Evolutionary conservation across 2,329 filamentous ascomycete species (phyloP).

Genomic region (Fusarium torulosum): DNA sequence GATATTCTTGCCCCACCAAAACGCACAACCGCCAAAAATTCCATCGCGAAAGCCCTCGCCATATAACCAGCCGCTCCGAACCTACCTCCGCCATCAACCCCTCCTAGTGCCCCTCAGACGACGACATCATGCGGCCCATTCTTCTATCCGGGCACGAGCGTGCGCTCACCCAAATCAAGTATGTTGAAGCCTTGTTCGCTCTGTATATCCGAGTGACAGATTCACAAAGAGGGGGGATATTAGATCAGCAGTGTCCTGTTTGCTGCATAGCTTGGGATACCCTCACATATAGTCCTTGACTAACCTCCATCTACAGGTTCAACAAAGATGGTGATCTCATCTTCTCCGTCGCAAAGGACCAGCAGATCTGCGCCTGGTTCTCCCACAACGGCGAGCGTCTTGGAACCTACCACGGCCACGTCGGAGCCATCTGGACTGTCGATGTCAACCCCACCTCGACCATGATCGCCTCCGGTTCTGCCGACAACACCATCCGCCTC

Average conservation of each 20-base stretch:
- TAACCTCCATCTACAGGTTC: slow-evolving; percentile 67
- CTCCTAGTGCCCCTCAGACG: slow-evolving; percentile 45
- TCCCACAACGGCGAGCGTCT: slow-evolving; percentile 97
- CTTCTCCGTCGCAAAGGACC: slow-evolving; percentile 96
- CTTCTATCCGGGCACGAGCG: slow-evolving; percentile 96
- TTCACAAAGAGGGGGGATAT: slow-evolving; percentile 12
- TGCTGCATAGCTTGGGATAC: slow-evolving; percentile 6
- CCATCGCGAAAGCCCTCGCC: slow-evolving; percentile 53
- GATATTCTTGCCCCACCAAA: slow-evolving; percentile 56
- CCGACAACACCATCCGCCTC: slow-evolving; percentile 97
- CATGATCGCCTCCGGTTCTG: slow-evolving; percentile 93
- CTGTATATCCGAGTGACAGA: neutral
- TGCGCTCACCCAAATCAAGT: slow-evolving; percentile 94
- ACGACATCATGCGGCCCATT: slow-evolving; percentile 89
- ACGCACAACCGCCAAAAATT: slow-evolving; percentile 62
- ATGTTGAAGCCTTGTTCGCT: slow-evolving; percentile 51
- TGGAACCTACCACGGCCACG: slow-evolving; percentile 95
- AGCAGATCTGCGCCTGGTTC: slow-evolving; percentile 97
- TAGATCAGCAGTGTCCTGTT: slow-evolving; percentile 12
- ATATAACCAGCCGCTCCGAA: slow-evolving; percentile 50
- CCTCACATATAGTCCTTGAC: slow-evolving; percentile 27
- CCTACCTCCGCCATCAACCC: slow-evolving; percentile 48
- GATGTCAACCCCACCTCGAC: slow-evolving; percentile 94
- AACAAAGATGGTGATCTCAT: slow-evolving; percentile 96
- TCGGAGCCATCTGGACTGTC: slow-evolving; percentile 98